Percentiles rank a stretch among this genome's conserved stretches.
phyloP scores from a whole-genome alignment of 2,329 filamentous ascomycete genomes.

The Rosellinia necatrix region DNA sequence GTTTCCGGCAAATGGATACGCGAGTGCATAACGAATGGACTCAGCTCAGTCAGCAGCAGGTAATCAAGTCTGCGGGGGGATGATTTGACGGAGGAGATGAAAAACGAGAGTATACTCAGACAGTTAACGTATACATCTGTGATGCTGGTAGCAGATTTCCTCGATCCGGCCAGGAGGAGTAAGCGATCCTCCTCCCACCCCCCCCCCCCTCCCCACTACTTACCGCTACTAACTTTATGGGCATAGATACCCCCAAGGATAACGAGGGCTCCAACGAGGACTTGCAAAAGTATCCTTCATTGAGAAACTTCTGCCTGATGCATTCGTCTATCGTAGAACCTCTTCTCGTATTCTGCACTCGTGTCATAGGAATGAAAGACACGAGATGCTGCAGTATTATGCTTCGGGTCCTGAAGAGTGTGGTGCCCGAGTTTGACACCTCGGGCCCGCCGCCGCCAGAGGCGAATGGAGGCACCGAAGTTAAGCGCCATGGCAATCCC shows the following conservation, averaged over 20 bases:
- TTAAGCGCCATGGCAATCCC: slow-evolving; percentile 42
- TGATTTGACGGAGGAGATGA: slow-evolving; percentile 94
- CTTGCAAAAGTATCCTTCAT: slow-evolving; percentile 55
- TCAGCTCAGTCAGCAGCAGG: slow-evolving; percentile 68
- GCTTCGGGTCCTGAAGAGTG: slow-evolving; percentile 81
- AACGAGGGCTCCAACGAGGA: slow-evolving; percentile 34
- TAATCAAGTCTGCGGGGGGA: slow-evolving; percentile 70
- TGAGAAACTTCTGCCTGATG: slow-evolving; percentile 82
- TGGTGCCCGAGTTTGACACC: slow-evolving; percentile 75
- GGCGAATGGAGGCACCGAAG: slow-evolving; percentile 3
- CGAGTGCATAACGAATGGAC: slow-evolving; percentile 92
- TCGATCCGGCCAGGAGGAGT: slow-evolving; percentile 75
- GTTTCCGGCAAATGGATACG: slow-evolving; percentile 83
- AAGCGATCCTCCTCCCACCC: slow-evolving; percentile 42
- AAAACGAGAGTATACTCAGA: slow-evolving; percentile 90
- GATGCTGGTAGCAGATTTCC: slow-evolving; percentile 85
- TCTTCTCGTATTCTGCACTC: slow-evolving; percentile 87
- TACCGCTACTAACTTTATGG: slow-evolving; percentile 7
- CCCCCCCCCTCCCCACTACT: slow-evolving; percentile 23
- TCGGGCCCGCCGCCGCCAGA: slow-evolving; percentile 12
- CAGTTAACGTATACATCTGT: slow-evolving; percentile 92
- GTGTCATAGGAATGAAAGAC: slow-evolving; percentile 88
- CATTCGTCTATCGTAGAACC: slow-evolving; percentile 82
- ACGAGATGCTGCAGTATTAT: slow-evolving; percentile 86
- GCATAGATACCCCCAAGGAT: slow-evolving; percentile 31